Base-by-base conservation (phyloP, 495 filamentous ascomycete species). In the Aspergillus sclerotioniger region DNA sequence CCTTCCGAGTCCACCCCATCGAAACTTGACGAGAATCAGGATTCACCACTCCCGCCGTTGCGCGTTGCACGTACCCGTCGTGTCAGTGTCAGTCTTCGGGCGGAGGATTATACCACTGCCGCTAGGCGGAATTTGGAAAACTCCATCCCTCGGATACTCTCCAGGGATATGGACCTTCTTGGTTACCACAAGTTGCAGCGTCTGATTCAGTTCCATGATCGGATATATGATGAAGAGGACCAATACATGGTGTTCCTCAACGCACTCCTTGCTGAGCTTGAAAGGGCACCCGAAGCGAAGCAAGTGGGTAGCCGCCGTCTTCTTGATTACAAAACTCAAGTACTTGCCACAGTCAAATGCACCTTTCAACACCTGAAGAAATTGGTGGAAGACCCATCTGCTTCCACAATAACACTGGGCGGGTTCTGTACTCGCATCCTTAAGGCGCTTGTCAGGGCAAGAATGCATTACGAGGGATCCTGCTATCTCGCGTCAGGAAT, bases 131-230 rank as follows among this genome's bases (percentile, higher is more conserved):
- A 95, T 31, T 81, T 97, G 3, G 80, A 83, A 37, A 94, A 89
- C 61, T 90, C 88, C 49, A 90, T 95, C 60, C 76, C 81, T 19
- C 87, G 88, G 31, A 84, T 96, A 52, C 83, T 82, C 33, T 81
- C 83, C 9, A 80, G 83, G 59, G 83, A 82, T 7, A 82, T 96
- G 35, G 92, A 96, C 64, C 89, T 91, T 6, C 89, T 91, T 61
- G 91, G 89, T 52, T 96, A 96, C 74, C 86, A 92, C 50, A 91
- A 94, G 58, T 72, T 97, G 9, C 92, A 95, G 68, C 81, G 84
- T 25, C 80, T 96, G 57, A 87, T 93, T 61, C 84, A 88, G 53
- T 85, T 86, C 59, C 86, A 86, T 16, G 70, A 76, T 32, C 75
- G 81, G 44, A 80, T 88, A 47, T 86, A 84, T 66, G 64, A 74